Conservation (phyloP, 2,329 filamentous ascomycete species). For the Periconia digitata region DNA sequence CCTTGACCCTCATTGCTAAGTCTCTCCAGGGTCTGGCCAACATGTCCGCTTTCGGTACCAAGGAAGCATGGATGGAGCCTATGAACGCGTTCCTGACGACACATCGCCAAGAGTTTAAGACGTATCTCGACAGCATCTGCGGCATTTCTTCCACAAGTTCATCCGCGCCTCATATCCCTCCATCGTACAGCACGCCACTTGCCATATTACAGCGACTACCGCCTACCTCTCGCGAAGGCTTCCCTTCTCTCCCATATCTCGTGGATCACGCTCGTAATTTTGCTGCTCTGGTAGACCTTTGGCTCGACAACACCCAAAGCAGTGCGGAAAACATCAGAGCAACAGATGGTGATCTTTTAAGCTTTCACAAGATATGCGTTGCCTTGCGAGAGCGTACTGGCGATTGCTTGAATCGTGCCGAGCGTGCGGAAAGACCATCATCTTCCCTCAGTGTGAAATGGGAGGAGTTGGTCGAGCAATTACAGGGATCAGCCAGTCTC, state of each 20-base stretch:
- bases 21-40: constrained; percentile 89
- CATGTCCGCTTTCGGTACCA: constrained; percentile 86
- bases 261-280: constrained; percentile 87
- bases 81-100: constrained; percentile 87
- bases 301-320: constrained; percentile 61
- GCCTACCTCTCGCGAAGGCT: constrained; percentile 81
- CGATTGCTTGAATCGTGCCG: constrained; percentile 54
- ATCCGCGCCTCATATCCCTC: constrained; percentile 66
- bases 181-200: constrained; percentile 88
- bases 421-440: constrained; percentile 54
- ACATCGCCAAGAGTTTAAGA: constrained; percentile 78
- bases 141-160: constrained; percentile 69
- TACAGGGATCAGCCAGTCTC: constrained; percentile 39
- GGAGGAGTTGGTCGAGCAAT: constrained; percentile 56
- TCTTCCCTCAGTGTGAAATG: constrained; percentile 53
- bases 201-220: constrained; percentile 84
- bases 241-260: constrained; percentile 88
- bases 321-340: constrained; percentile 41
- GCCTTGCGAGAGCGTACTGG: constrained; percentile 51
- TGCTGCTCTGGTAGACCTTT: constrained; percentile 78
- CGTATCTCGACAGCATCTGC: constrained; percentile 85
- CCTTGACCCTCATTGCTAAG: constrained; percentile 89
- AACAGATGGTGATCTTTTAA: constrained; percentile 49
- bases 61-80: constrained; percentile 98
- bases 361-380: constrained; percentile 54